Percentiles rank a stretch among this genome's conserved stretches.
Conservation (phyloP, 768 basidiomycete genomes). For the Leccinum uliginosum region DNA sequence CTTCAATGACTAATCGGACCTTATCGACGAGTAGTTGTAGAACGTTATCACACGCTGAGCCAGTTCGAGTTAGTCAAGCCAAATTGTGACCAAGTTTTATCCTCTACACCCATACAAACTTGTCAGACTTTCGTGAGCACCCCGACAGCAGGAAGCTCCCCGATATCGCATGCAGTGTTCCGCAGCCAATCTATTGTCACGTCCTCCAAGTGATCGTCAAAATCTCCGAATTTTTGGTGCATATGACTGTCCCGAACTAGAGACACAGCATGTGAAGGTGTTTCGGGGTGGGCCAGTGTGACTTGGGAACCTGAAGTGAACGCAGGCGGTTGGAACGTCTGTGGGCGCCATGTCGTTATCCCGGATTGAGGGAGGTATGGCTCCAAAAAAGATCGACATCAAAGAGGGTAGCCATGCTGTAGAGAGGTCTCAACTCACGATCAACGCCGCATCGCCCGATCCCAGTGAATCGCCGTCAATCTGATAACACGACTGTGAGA, state of each 20-base stretch:
- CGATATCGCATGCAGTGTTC: conserved; percentile 33
- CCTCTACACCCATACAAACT: not conserved
- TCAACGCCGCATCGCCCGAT: conserved; percentile 46
- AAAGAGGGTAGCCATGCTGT: not conserved
- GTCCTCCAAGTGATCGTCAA: conserved; percentile 80
- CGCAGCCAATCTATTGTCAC: conserved; percentile 49
- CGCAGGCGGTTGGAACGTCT: conserved; percentile 32
- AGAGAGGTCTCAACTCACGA: conserved; percentile 40
- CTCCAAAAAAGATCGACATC: conserved; percentile 29
- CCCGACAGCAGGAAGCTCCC: conserved; percentile 10
- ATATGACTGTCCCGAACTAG: conserved; percentile 48
- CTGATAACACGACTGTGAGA: conserved; percentile 30
- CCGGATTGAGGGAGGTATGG: conserved; percentile 46
- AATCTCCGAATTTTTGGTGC: conserved; percentile 66
- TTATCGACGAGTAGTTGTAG: not conserved
- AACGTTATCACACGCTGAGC: not conserved
- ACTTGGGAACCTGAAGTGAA: conserved; percentile 46
- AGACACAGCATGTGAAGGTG: conserved; percentile 44
- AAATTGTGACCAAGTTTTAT: not conserved
- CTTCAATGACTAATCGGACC: not conserved
- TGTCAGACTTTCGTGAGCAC: not conserved
- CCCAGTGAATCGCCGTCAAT: conserved; percentile 59
- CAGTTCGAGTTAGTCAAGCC: not conserved
- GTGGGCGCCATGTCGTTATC: conserved; percentile 46
- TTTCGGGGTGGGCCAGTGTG: conserved; percentile 41